Base-by-base conservation (phyloP, 176 grass and related monocot genomes). In the Otatea glauca region DNA sequence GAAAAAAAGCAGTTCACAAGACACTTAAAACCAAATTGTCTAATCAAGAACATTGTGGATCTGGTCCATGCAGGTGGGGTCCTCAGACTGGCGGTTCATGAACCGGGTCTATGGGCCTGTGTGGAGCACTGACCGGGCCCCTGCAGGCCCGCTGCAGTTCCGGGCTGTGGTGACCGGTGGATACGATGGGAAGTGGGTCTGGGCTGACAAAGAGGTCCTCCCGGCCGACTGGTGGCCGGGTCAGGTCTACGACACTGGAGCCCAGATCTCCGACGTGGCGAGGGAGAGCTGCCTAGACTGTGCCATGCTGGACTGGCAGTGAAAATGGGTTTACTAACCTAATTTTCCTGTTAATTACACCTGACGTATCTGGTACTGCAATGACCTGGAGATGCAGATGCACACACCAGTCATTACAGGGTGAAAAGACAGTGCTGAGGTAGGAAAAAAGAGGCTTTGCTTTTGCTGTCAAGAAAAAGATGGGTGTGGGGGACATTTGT, bases 151-250 rank as follows among this genome's bases (percentile, higher is more conserved):
- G 6, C 78, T 97, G 38, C 84, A 88, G 77, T 86, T 97, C 79
- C 85, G 89, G 44, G 72, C 89, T 1, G 92, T 92, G 49, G 94
- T 97, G 67, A 97, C 92, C 0, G 89, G 87, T 0, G 94, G 94
- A 5, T 94, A 79, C 5, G 88, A 91, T 0, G 91, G 94, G 4
- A 94, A 94, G 47, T 97, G 94, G 92, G 89, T 94, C 43, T 90
- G 89, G 92, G 86, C 89, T 0, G 92, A 94, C 25, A 85, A 82
- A 54, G 89, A 88, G 81, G 91, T 97, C 38, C 89, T 94, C n/a
- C 94, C 94, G 0, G 79, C 75, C 2, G 20, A 88, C 54, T 94
- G 92, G 94, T 83, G 54, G 58, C 77, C 85, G 0, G 84, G 94
- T 0, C 62, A 39, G 9, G 75, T 93, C 18, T 93, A 93, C 1